Percentiles rank a stretch among this genome's conserved stretches.
phyloP scores from a whole-genome alignment of 371 early-diverging fungal genomes.

The Actinomortierella ambigua region DNA sequence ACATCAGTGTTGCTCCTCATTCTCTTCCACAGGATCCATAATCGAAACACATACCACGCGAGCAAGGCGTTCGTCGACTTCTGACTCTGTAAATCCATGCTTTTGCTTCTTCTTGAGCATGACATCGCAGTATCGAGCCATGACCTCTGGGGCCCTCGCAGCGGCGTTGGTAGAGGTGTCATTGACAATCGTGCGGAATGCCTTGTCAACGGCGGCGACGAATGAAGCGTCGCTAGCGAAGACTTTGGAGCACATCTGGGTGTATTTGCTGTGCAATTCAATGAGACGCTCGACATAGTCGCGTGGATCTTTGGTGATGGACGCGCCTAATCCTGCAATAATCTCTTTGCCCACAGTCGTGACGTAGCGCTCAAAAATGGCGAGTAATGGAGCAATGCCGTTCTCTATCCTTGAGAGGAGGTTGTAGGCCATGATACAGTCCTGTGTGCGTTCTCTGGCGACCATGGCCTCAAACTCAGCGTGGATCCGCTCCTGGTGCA shows the following conservation, averaged over 20 bases:
- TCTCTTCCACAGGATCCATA: not conserved
- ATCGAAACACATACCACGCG: slow-evolving; percentile 35
- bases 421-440: slow-evolving; percentile 74
- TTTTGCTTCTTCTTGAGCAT: slow-evolving; percentile 67
- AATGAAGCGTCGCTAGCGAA: slow-evolving; percentile 75
- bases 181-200: slow-evolving; percentile 79
- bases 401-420: slow-evolving; percentile 67
- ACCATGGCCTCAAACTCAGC: slow-evolving; percentile 77
- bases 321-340: slow-evolving; percentile 56
- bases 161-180: slow-evolving; percentile 54
- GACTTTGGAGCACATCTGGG: slow-evolving; percentile 59
- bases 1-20: slow-evolving; percentile 1
- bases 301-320: slow-evolving; percentile 70
- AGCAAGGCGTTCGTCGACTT: slow-evolving; percentile 47
- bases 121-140: slow-evolving; percentile 84
- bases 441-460: slow-evolving; percentile 63
- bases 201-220: slow-evolving; percentile 86
- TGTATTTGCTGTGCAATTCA: slow-evolving; percentile 67
- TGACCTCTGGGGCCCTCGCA: slow-evolving; percentile 73
- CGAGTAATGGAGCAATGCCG: slow-evolving; percentile 67
- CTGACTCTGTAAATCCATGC: slow-evolving; percentile 47
- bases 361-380: slow-evolving; percentile 69
- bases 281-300: slow-evolving; percentile 72
- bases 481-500: slow-evolving; percentile 69
- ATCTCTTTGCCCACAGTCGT: slow-evolving; percentile 63